A percentile compares a stretch with the other conserved stretches of the same genome.
phyloP scores from a whole-genome alignment of 2,329 filamentous ascomycete species.

The Fusarium sp. region DNA sequence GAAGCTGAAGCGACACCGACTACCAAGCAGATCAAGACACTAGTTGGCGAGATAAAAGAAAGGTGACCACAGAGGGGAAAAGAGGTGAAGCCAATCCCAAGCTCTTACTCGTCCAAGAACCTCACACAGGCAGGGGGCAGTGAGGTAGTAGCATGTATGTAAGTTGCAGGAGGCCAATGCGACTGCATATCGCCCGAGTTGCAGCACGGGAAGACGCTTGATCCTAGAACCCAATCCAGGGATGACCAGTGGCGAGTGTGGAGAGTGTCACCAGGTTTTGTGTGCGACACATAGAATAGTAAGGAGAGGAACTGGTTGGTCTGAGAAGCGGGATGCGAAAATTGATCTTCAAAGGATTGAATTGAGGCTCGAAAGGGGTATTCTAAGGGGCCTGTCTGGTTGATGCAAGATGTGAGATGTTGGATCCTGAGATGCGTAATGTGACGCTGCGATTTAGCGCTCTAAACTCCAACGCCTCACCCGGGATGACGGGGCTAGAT shows the following conservation, averaged over 20 bases:
- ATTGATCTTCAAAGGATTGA: background rate
- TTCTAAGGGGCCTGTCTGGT: conserved; percentile 16
- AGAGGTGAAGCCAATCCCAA: conserved; percentile 7
- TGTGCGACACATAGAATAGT: conserved; percentile 14
- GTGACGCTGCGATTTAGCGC: conserved; percentile 30
- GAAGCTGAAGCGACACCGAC: conserved; percentile 4
- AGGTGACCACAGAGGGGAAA: conserved; percentile 16
- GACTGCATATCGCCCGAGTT: conserved; percentile 16
- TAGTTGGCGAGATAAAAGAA: conserved; percentile 23
- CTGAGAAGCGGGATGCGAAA: background rate
- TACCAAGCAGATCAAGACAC: conserved; percentile 14
- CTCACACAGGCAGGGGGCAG: conserved; percentile 28
- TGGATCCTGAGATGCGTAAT: conserved; percentile 22
- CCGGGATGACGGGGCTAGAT: conserved; percentile 7
- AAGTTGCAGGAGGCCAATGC: conserved; percentile 28
- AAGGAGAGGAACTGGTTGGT: conserved; percentile 11
- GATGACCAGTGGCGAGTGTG: conserved; percentile 24
- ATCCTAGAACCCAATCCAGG: conserved; percentile 12
- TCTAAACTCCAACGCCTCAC: conserved; percentile 22
- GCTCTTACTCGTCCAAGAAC: conserved; percentile 12
- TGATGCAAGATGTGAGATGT: conserved; percentile 10
- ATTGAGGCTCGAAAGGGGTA: background rate
- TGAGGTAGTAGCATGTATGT: conserved; percentile 13
- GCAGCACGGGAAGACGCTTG: conserved; percentile 16
- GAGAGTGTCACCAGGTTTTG: conserved; percentile 19